Conservation (phyloP, 1,284 basidiomycete genomes). For the Microbotryum violaceum region DNA sequence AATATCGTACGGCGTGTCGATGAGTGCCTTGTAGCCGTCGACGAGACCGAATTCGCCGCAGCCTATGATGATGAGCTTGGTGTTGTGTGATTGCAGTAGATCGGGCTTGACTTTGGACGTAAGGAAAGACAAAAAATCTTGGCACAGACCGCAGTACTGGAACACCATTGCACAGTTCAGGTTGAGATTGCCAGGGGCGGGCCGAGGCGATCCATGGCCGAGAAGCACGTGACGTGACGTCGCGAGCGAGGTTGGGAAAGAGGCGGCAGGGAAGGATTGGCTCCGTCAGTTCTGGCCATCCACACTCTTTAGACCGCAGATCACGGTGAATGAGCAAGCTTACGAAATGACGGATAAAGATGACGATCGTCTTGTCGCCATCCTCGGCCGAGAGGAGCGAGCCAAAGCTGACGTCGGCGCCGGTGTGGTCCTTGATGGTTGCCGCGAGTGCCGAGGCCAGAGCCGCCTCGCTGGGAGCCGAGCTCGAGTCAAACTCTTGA, state of each 20-base stretch:
- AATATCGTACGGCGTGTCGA: conserved; percentile 38
- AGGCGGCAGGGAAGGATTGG: conserved; percentile 58
- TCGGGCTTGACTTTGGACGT: conserved; percentile 45
- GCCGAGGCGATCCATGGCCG: neutral
- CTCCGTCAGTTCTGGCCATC: neutral
- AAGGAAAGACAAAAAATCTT: conserved; percentile 54
- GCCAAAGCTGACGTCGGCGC: conserved; percentile 19
- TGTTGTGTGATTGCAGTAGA: conserved; percentile 40
- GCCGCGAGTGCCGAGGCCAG: no score
- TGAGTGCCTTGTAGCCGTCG: conserved; percentile 46
- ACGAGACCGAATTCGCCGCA: conserved; percentile 57
- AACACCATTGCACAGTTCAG: neutral
- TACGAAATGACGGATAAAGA: conserved; percentile 51
- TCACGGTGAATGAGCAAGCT: conserved; percentile 43
- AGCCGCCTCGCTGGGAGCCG: no score
- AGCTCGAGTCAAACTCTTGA: no score
- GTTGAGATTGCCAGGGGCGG: neutral
- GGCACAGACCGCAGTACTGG: conserved; percentile 11
- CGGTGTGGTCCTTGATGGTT: conserved; percentile 19
- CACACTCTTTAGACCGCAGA: no score
- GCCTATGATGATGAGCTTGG: conserved; percentile 52
- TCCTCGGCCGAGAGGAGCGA: conserved; percentile 5
- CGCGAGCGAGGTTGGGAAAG: conserved; percentile 27
- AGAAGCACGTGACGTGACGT: conserved; percentile 6
- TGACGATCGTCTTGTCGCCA: conserved; percentile 51